Evolutionary conservation across 345 rosid genomes (phyloP), one percentile per base, ranked within the genome.

Genomic region (Anacardium occidentale): DNA sequence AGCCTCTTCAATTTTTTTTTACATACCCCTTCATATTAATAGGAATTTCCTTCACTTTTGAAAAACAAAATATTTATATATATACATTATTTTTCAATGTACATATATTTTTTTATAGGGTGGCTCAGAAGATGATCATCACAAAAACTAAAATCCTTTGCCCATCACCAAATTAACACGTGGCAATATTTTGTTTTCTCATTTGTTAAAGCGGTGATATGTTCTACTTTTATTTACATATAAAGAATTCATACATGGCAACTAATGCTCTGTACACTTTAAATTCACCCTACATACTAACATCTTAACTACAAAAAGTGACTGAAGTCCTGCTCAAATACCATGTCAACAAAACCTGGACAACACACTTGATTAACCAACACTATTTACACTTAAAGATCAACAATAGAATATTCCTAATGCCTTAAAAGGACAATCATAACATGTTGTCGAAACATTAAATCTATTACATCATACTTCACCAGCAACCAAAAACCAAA

Each of bases 401-500:
- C 25, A 56, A 10, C 26, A 0, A 56, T 22, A 12, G 10, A 20
- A 55, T 55, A 55, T 20, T 21, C 22, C 25, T 56, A 50, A 13
- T 3, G 14, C 22, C 61, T 22, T 56, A 32, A 9, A 20, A 52
- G 32, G 12, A 26, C 32, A 62, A 47, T 48, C 44, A 37, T 25
- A 50, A 58, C 17, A 32, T n/a, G 64, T 32, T 45, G 57, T 70
- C 63, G 62, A 44, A 37, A 37, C 67, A 66, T 73, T 37, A 62
- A 21, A 51, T 53, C 24, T n/a, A 48, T 52, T 47, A 34, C 32
- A 47, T 52, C 17, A 21, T 29, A 72, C 14, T 48, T 2, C 24
- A 15, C 64, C 71, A 63, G 42, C 24, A 67, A 40, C 12, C 57
- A 45, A 25, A 64, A 62, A 63, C 40, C 66, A 79, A 26, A 69